Conservation (phyloP, 2,329 filamentous ascomycete species). For the Aspergillus melleus region DNA sequence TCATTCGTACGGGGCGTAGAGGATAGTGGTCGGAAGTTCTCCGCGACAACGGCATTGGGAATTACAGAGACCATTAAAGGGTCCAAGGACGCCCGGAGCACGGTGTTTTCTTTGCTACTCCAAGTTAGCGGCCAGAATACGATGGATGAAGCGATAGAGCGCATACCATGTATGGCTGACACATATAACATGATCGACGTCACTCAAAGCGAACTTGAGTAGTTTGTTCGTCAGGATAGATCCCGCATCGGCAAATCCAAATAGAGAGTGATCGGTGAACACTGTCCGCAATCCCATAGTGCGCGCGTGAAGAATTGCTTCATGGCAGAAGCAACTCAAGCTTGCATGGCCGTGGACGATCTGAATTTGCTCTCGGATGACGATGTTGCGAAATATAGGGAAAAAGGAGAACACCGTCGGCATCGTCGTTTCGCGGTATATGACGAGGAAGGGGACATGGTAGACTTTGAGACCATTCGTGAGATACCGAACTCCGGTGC, state of each 20-base stretch:
- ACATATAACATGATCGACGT: slow-evolving; percentile 97
- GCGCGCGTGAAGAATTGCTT: slow-evolving; percentile 88
- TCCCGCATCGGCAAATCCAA: slow-evolving; percentile 93
- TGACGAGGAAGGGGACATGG: slow-evolving; percentile 92
- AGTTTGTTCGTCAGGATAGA: slow-evolving; percentile 97
- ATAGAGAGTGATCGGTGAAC: slow-evolving; percentile 95
- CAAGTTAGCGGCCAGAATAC: slow-evolving; percentile 10
- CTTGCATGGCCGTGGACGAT: slow-evolving; percentile 98
- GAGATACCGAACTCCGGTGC: slow-evolving; percentile 89
- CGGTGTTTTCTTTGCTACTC: slow-evolving; percentile 91
- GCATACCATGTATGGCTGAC: slow-evolving; percentile 93
- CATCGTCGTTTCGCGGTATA: slow-evolving; percentile 90
- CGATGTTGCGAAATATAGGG: slow-evolving; percentile 93
- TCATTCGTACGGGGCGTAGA: slow-evolving; percentile 45
- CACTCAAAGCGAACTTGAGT: slow-evolving; percentile 91
- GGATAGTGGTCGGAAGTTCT: slow-evolving; percentile 81
- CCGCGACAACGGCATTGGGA: slow-evolving; percentile 93
- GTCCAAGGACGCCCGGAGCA: slow-evolving; percentile 88
- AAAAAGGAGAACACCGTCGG: slow-evolving; percentile 99
- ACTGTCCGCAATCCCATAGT: slow-evolving; percentile 96
- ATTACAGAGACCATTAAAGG: slow-evolving; percentile 98
- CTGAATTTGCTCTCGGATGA: slow-evolving; percentile 90
- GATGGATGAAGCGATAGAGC: not conserved
- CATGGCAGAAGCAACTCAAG: slow-evolving; percentile 88
- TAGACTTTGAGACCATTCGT: slow-evolving; percentile 99